These are phyloP conservation scores for Mycena vitilis DNA, from an alignment of 768 basidiomycete genomes.

Conservation along the genomic window DNA sequence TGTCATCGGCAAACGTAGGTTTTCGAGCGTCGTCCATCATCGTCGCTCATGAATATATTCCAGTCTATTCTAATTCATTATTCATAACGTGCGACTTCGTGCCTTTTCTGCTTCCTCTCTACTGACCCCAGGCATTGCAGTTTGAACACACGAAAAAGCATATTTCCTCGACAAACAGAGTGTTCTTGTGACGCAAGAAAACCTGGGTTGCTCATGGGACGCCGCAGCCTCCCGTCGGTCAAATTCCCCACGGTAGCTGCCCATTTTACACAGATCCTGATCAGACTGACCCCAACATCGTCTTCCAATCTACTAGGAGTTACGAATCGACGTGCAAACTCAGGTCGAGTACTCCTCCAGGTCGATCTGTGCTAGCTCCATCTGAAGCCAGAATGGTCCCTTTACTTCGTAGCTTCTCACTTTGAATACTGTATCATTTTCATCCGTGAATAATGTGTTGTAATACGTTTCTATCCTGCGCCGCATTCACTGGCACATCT, in stretches of 20 bases:
- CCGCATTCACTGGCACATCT: no score
- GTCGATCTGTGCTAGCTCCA: no score
- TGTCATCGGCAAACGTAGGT: constrained; percentile 62
- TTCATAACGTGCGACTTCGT: constrained; percentile 54
- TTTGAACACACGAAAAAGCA: constrained; percentile 52
- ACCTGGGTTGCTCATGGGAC: constrained; percentile 13
- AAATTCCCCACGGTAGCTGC: background rate
- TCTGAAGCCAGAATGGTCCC: no score
- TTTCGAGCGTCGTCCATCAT: background rate
- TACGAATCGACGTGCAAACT: constrained; percentile 24
- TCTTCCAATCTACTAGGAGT: background rate
- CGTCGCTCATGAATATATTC: constrained; percentile 42
- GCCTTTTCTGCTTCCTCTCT: background rate
- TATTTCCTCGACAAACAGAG: constrained; percentile 24
- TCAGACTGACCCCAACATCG: background rate
- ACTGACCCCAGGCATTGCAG: constrained; percentile 34
- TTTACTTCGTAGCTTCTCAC: no score
- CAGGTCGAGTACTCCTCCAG: background rate
- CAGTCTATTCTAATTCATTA: constrained; percentile 59
- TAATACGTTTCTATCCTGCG: no score
- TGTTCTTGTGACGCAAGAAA: background rate
- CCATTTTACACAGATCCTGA: no score
- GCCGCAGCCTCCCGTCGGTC: background rate
- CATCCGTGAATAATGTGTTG: no score
- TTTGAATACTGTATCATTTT: no score